Conservation (phyloP, 2,329 filamentous ascomycete species). For the Huntiella bhutanensis region DNA sequence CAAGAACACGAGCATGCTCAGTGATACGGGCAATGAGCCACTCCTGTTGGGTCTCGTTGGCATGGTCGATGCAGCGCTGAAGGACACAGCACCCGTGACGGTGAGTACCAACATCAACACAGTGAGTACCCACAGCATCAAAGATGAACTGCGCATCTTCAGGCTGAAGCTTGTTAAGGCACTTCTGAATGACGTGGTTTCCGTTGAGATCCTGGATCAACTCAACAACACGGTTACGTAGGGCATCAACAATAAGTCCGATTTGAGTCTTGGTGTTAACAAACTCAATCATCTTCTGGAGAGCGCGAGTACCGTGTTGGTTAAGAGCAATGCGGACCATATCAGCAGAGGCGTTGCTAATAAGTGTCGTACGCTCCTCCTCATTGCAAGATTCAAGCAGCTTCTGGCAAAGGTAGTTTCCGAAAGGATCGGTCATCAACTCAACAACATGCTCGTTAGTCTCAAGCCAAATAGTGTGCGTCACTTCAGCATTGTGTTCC, state of each 20-base stretch:
- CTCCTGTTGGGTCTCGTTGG: conserved; percentile 71
- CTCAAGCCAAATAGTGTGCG: conserved; percentile 87
- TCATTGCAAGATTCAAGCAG: conserved; percentile 88
- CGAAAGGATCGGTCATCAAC: conserved; percentile 97
- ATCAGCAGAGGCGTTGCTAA: conserved; percentile 71
- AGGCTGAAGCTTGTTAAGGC: conserved; percentile 77
- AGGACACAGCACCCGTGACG: conserved; percentile 95
- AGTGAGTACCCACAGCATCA: conserved; percentile 72
- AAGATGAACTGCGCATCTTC: conserved; percentile 91
- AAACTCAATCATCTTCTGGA: conserved; percentile 99
- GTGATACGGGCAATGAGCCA: conserved; percentile 79
- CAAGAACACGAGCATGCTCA: conserved; percentile 65
- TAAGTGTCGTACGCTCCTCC: conserved; percentile 80
- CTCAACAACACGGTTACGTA: conserved; percentile 70
- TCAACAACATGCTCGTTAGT: conserved; percentile 88
- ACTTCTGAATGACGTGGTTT: conserved; percentile 98
- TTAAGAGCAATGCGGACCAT: conserved; percentile 91
- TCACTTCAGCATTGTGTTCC: conserved; percentile 62
- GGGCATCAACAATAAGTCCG: conserved; percentile 67
- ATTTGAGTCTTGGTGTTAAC: conserved; percentile 75
- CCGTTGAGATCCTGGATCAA: conserved; percentile 95
- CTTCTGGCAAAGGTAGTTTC: conserved; percentile 98
- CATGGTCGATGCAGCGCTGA: conserved; percentile 95
- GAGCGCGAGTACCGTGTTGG: conserved; percentile 84
- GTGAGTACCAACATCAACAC: conserved; percentile 83